Evolutionary conservation across 1,284 basidiomycete species (phyloP).

Genomic region (Puccinia novopanici): DNA sequence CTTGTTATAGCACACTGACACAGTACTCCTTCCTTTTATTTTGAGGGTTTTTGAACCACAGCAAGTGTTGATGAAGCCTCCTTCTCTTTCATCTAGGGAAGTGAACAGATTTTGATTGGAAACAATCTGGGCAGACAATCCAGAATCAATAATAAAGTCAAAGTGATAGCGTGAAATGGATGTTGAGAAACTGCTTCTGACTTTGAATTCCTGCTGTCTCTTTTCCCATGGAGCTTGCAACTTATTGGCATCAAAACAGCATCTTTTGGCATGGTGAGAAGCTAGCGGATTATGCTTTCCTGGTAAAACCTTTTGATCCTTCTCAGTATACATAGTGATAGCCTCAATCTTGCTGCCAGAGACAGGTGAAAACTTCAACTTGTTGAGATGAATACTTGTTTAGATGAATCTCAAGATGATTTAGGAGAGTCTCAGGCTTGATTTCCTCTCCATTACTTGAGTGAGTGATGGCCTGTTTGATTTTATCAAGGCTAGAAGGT

Average conservation of each 20-base stretch:
- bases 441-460: constrained; percentile 12
- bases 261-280: too few species aligned
- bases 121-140: background rate
- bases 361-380: background rate
- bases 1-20: background rate
- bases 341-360: too few species aligned
- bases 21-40: constrained; percentile 9
- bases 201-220: too few species aligned
- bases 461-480: constrained; percentile 7
- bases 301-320: too few species aligned
- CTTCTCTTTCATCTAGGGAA: background rate
- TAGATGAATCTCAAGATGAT: constrained; percentile 15
- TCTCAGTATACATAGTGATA: background rate
- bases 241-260: too few species aligned
- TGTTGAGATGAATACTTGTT: constrained; percentile 1
- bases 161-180: background rate
- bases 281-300: too few species aligned
- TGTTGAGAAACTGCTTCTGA: background rate
- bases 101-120: background rate
- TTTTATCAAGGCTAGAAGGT: background rate
- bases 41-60: background rate
- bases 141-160: background rate
- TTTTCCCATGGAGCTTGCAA: too few species aligned
- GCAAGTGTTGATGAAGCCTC: constrained; percentile 11
- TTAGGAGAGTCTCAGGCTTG: background rate